Base-by-base conservation (phyloP, 805 yeast species). In the Nematodospora valgi region DNA sequence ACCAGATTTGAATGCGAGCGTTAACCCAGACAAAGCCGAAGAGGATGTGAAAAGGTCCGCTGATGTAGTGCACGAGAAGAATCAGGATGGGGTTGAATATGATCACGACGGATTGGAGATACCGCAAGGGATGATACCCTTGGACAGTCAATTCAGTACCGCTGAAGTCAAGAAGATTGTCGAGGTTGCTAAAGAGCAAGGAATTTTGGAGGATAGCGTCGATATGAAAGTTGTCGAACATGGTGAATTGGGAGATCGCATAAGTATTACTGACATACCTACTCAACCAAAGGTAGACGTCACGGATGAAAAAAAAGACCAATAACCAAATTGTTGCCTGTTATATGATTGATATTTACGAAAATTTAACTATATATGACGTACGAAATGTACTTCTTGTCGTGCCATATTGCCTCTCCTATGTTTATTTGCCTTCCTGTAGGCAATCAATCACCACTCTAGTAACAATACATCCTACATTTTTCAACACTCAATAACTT, bases 91-190 rank as follows among this genome's bases (percentile, higher is more conserved):
- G 6, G 26, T 17, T 12, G 39, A 45, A 12, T 42, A 44, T 30
- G 69, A 64, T 34, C 36, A 47, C 11, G 68, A 63, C 30, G 70
- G 70, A 11, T 60, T 62, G 35, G 58, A 45, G 36, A 47, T 64
- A 7, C 70, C 70, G 2, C 41, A 40, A 23, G 69, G 68, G 2
- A 64, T 60, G 35, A 54, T 64, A 14, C 70, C 70, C 1, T 30
- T 64, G 18, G 70, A 64, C 32, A 65, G 68, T n/a, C 64, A 64
- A 36, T 64, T 64, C 35, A 54, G 68, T 5, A 54, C 68, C 4
- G 34, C 38, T 8, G 70, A 64, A 37, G 39, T 64, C 14, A 44
- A 52, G 27, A 55, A 54, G 23, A 43, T 64, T 35, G 53, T 64
- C 6, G 49, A 49, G 5, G 10, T 59, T 7, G 62, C 68, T 18